Evolutionary conservation across 2,329 filamentous ascomycete genomes (phyloP).

Genomic region (Fusarium concolor): DNA sequence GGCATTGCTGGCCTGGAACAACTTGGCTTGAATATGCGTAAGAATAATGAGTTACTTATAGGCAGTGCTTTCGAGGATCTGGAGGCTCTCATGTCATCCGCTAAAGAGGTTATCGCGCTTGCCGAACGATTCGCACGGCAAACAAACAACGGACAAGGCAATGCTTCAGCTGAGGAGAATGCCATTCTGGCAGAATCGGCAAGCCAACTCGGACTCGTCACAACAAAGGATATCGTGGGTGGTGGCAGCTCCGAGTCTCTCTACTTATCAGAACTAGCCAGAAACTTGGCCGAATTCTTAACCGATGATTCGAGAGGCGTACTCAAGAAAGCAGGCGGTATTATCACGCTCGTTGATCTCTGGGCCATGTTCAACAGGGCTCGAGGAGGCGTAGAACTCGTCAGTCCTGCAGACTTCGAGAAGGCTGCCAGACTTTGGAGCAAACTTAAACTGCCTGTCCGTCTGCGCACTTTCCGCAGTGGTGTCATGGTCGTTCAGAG

Average conservation of each 20-base stretch:
- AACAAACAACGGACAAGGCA: conserved; percentile 67
- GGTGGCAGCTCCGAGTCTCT: conserved; percentile 80
- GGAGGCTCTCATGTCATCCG: conserved; percentile 96
- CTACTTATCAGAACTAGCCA: conserved; percentile 87
- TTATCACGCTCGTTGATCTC: conserved; percentile 88
- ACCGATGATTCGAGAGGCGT: conserved; percentile 86
- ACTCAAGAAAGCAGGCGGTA: conserved; percentile 82
- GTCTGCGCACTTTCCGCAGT: conserved; percentile 88
- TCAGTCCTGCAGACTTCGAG: conserved; percentile 91
- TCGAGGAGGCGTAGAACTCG: conserved; percentile 91
- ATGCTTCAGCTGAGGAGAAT: conserved; percentile 75
- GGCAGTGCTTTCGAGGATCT: conserved; percentile 95
- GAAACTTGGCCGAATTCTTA: conserved; percentile 88
- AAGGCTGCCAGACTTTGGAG: conserved; percentile 92
- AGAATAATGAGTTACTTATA: conserved; percentile 93
- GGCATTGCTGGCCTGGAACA: conserved; percentile 95
- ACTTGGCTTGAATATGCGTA: conserved; percentile 83
- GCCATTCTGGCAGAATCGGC: conserved; percentile 80
- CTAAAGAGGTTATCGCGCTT: conserved; percentile 93
- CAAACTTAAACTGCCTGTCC: conserved; percentile 84
- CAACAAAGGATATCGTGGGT: conserved; percentile 94
- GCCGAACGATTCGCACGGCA: conserved; percentile 88
- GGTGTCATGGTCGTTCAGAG: conserved; percentile 95
- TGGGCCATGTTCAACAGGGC: conserved; percentile 97
- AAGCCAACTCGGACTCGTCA: conserved; percentile 86